Conservation (phyloP, 2,329 filamentous ascomycete genomes). For the Botrytis byssoidea region DNA sequence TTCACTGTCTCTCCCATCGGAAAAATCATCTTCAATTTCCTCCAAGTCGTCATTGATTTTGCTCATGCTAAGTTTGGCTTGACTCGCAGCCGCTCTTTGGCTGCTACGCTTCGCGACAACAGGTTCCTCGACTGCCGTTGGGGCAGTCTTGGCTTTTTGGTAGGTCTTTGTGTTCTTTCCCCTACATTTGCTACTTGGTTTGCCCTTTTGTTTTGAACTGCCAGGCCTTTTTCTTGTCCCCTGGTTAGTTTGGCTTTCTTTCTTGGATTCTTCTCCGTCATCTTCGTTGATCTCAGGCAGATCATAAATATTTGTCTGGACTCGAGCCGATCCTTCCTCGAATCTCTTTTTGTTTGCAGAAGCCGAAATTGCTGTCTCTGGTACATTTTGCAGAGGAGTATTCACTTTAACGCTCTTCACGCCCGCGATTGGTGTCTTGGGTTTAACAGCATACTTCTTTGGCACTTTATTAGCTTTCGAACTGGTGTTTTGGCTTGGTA, state of each 20-base stretch:
- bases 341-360: background rate
- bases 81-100: conserved; percentile 13
- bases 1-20: background rate
- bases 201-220: background rate
- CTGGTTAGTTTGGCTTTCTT: background rate
- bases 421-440: background rate
- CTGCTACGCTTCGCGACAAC: background rate
- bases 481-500: background rate
- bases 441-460: background rate
- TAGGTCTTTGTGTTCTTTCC: background rate
- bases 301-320: conserved; percentile 14
- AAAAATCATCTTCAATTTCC: conserved; percentile 4
- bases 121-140: background rate
- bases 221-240: background rate
- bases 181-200: background rate
- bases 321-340: background rate
- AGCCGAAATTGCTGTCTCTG: background rate
- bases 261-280: background rate
- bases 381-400: background rate
- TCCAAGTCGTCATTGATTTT: conserved; percentile 3
- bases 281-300: conserved; percentile 1
- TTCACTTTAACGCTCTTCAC: background rate
- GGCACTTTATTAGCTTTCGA: background rate
- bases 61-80: conserved; percentile 14
- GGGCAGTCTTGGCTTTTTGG: background rate